Evolutionary conservation across 495 filamentous ascomycete species (phyloP), one percentile per base, ranked within the genome.

Genomic region (Cryomyces minteri): DNA sequence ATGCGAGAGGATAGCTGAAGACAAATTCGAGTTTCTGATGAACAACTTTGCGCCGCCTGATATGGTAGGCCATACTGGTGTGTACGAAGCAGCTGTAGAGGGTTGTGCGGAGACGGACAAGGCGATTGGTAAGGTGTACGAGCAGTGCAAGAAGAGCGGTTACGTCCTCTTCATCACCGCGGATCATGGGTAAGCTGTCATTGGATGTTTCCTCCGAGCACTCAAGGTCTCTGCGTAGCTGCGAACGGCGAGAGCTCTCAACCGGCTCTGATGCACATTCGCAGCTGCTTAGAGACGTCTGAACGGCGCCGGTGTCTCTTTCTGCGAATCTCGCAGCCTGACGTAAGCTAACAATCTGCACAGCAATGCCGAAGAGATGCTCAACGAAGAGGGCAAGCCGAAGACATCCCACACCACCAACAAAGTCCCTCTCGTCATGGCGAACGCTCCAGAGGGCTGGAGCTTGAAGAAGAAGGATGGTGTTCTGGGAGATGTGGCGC

Each of bases 11-110:
- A 80, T 98, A 53, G 71, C 59, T 10, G 81, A 85, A 64, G 70
- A 73, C 54, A 74, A 80, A 51, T 90, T 88, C 65, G 84, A 87
- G 57, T 95, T 98, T 58, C 66, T 98, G 56, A 98, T 98, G 90
- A 95, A 96, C 78, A 98, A 98, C 74, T 96, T 98, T 61, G 90
- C 90, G 31, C 88, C 92, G 18, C 92, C 90, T 39, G 90, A 98
- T 66, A 98, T 98, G 90, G 90, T 98, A 50, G 90, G 90, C 54
- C 90, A 98, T 68, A 98, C 90, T 7, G 90, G 90, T 55, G 87
- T 94, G 50, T 96, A 94, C 62, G 73, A 93, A 58, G 90, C 90
- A n/a, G 92, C 90, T 45, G 84, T 96, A 49, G 52, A 86, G 56
- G 90, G 79, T 55, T 79, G 81, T 54, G 67, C 73, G 46, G 80